phyloP scores from a whole-genome alignment of 257 asterid species.

The Jaltomata sinuosa region DNA sequence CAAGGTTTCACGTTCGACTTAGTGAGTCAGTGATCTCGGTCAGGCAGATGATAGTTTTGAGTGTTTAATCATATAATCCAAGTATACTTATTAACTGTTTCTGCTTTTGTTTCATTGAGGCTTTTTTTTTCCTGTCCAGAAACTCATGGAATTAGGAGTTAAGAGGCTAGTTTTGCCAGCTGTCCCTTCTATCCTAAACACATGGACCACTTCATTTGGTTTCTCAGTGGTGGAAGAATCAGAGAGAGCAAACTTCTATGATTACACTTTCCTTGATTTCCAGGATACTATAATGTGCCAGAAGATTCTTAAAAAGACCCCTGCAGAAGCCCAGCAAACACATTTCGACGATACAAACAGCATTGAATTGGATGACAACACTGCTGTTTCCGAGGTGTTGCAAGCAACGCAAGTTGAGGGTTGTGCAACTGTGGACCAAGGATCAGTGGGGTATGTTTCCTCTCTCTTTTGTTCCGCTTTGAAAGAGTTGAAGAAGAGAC shows the following conservation, averaged over 20 bases:
- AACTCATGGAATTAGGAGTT: slow-evolving; percentile 60
- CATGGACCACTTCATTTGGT: slow-evolving; percentile 77
- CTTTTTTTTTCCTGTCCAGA: slow-evolving; percentile 32
- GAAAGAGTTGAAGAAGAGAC: background rate
- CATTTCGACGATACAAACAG: slow-evolving; percentile 4
- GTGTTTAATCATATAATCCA: background rate
- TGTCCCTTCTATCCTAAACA: slow-evolving; percentile 45
- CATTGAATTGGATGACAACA: slow-evolving; percentile 24
- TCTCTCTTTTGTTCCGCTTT: background rate
- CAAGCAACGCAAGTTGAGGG: slow-evolving; percentile 31
- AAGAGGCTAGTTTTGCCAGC: slow-evolving; percentile 91
- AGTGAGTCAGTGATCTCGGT: background rate
- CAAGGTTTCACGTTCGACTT: background rate
- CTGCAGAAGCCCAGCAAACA: slow-evolving; percentile 32
- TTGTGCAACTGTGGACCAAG: slow-evolving; percentile 25
- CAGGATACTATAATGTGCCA: slow-evolving; percentile 79
- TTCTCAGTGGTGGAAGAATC: slow-evolving; percentile 51
- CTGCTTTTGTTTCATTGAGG: background rate
- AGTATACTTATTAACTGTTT: background rate
- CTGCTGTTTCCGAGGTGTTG: slow-evolving; percentile 30
- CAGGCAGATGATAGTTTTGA: background rate
- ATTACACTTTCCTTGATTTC: slow-evolving; percentile 60
- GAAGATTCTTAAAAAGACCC: slow-evolving; percentile 27
- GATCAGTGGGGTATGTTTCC: slow-evolving; percentile 30
- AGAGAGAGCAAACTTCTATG: slow-evolving; percentile 47